phyloP scores from a whole-genome alignment of 192 early-diverging fungal genomes.

The Coemansia erecta region DNA sequence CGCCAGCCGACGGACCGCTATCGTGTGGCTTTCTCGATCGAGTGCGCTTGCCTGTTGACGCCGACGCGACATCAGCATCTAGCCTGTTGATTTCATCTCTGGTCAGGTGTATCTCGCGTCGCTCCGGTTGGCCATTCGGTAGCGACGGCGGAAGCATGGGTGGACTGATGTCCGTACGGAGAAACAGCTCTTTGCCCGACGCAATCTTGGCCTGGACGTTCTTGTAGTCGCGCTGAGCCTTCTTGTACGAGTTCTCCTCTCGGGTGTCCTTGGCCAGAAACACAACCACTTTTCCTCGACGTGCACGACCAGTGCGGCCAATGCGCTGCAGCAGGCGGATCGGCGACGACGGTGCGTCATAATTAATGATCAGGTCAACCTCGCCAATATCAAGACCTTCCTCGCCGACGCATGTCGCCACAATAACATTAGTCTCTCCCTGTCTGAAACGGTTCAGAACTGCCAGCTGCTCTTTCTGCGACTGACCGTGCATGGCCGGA shows the following conservation, averaged over 20 bases:
- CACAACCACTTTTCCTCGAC: conserved; percentile 48
- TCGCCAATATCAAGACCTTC: conserved; percentile 97
- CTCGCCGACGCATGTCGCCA: conserved; percentile 90
- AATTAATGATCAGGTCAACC: conserved; percentile 90
- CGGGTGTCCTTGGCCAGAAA: conserved; percentile 50
- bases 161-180: conserved; percentile 43
- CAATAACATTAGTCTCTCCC: conserved; percentile 80
- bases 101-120: conserved; percentile 25
- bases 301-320: conserved; percentile 50
- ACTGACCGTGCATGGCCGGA: conserved; percentile 64
- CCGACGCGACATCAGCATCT: not conserved
- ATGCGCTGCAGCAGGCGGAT: conserved; percentile 53
- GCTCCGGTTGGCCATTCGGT: conserved; percentile 21
- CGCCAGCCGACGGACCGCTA: conserved; percentile 7
- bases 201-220: conserved; percentile 45
- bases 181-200: conserved; percentile 30
- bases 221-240: conserved; percentile 52
- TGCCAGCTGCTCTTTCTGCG: conserved; percentile 83
- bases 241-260: conserved; percentile 51
- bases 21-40: conserved; percentile 8
- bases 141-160: conserved; percentile 47
- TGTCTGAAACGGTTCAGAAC: conserved; percentile 72
- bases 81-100: conserved; percentile 23
- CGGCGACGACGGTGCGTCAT: conserved; percentile 60
- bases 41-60: not conserved